These are phyloP conservation scores for Aquilaria yunnanensis DNA, from an alignment of 345 rosid genomes.

Conservation along the genomic window DNA sequence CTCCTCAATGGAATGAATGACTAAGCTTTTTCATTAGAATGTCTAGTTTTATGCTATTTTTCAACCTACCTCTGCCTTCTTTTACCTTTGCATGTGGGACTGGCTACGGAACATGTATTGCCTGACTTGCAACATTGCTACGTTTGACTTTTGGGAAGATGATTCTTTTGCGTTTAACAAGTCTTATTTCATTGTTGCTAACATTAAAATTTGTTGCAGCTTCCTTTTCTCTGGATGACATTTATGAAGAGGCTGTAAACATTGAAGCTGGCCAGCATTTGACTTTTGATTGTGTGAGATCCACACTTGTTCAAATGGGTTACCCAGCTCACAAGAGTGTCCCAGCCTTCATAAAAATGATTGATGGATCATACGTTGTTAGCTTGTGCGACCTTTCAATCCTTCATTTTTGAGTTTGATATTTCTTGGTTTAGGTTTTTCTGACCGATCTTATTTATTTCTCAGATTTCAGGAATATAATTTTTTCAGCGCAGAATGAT, in stretches of 20 bases:
- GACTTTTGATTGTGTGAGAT: conserved; percentile 67
- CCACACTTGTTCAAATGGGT: conserved; percentile 48
- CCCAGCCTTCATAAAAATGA: conserved; percentile 27
- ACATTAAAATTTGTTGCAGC: conserved; percentile 33
- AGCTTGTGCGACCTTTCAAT: conserved; percentile 31
- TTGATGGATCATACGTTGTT: conserved; percentile 40
- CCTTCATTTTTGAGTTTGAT: conserved; percentile 7
- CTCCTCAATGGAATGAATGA: no score
- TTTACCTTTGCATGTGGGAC: no score
- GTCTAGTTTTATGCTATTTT: no score
- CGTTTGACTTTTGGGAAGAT: no score
- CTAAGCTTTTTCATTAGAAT: no score
- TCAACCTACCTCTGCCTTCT: no score
- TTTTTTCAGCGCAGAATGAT: conserved; percentile 62
- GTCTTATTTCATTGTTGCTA: conserved; percentile 5
- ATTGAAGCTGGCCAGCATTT: conserved; percentile 62
- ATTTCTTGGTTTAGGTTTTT: conserved; percentile 4
- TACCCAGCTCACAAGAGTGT: conserved; percentile 16
- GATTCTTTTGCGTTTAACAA: no score
- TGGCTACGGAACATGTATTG: no score
- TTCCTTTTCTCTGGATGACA: conserved; percentile 53
- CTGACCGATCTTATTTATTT: conserved; percentile 11
- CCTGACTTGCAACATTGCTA: no score
- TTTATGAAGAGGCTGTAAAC: conserved; percentile 79
- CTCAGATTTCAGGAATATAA: conserved; percentile 63